Evolutionary conservation across 139 green algal genomes (phyloP).

Genomic region (Zygnema cylindricum): DNA sequence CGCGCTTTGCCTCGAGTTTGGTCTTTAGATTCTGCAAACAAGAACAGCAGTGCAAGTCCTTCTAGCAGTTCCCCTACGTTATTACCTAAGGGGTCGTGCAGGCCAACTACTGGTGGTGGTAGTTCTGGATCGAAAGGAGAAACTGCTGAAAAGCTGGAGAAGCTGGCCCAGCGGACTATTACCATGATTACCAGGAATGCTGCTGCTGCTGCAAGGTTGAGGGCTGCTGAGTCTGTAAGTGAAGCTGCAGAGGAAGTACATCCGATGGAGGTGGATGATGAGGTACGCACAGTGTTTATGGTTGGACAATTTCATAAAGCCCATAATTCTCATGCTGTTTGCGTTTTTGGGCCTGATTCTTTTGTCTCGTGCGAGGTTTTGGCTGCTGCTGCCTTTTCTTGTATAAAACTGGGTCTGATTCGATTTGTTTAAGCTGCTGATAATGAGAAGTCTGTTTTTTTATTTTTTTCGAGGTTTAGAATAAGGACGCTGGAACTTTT

Average conservation of each 20-base stretch:
- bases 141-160: not conserved
- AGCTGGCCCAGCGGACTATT: not conserved
- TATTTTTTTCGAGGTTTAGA: too few species aligned
- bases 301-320: too few species aligned
- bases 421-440: too few species aligned
- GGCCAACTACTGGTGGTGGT: not conserved
- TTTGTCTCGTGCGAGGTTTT: too few species aligned
- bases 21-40: not conserved
- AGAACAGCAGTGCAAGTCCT: not conserved
- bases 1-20: not conserved
- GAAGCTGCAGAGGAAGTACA: not conserved
- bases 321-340: too few species aligned
- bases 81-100: not conserved
- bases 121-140: too few species aligned
- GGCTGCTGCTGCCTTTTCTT: too few species aligned
- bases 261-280: slow-evolving; percentile 6
- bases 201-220: slow-evolving; percentile 14
- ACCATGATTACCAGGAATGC: not conserved
- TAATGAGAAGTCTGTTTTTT: too few species aligned
- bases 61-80: not conserved
- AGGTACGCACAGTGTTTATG: too few species aligned
- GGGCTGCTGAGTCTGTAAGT: not conserved
- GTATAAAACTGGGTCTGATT: too few species aligned
- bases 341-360: too few species aligned
- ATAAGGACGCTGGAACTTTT: not conserved